Conservation (phyloP, 805 yeast genomes). For the Monosporozyma aerobia region DNA sequence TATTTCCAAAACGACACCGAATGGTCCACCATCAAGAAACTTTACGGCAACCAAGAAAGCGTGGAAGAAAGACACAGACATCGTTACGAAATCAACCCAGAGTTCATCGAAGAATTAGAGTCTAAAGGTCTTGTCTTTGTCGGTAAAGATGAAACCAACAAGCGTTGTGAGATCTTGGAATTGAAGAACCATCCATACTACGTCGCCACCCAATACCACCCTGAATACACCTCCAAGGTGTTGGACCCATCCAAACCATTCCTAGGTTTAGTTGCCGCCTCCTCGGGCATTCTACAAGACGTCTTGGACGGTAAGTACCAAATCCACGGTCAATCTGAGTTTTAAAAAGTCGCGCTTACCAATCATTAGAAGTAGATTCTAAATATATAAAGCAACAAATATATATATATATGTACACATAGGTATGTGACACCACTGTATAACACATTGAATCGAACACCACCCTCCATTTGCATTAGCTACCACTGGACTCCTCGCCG, state of each 20-base stretch:
- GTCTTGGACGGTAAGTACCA: conserved; percentile 38
- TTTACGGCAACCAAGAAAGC: conserved; percentile 61
- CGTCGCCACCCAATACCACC: conserved; percentile 97
- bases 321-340: conserved; percentile 4
- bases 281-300: conserved; percentile 71
- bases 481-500: neutral
- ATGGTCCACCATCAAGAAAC: conserved; percentile 60
- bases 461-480: conserved; percentile 15
- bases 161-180: conserved; percentile 92
- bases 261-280: conserved; percentile 91
- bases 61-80: conserved; percentile 96
- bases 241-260: conserved; percentile 95
- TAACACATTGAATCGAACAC: neutral
- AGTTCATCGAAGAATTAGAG: conserved; percentile 62
- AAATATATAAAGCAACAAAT: no score
- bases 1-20: conserved; percentile 61
- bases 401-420: neutral
- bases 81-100: conserved; percentile 94
- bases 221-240: conserved; percentile 94
- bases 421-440: neutral
- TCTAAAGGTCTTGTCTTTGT: conserved; percentile 74
- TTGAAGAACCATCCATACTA: conserved; percentile 78
- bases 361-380: conserved; percentile 14
- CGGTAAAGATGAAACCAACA: conserved; percentile 83
- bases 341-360: neutral